Evolutionary conservation across 148 eudicot species (phyloP), one percentile per base, ranked within the genome.

Genomic region (Fagopyrum homotropicum): DNA sequence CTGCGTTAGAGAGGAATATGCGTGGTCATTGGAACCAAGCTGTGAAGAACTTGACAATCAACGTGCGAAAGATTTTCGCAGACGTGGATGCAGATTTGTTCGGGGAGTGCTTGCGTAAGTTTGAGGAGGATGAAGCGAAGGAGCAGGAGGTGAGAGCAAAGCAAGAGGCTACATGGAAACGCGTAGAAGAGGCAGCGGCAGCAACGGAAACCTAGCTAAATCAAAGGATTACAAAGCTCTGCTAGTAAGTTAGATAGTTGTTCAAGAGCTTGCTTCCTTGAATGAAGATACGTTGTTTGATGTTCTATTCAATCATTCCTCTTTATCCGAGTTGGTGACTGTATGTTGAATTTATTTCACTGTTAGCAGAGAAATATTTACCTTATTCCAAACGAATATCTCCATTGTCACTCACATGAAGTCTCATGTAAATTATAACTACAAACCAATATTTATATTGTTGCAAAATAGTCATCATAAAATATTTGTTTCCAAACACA

Each of bases 11-110:
- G 83, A 87, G 77, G 80, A 91, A 91, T 57, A 78, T 89, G 29
- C 64, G 86, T 29, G 77, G 76, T 73, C 97, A 91, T 44, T 91
- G 97, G 97, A 89, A 91, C 72, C 90, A 89, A 70, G 91, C 88
- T 5, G 91, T 91, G 46, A 93, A 89, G 55, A 82, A 93, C 76
- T 80, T 87, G 79, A 91, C 91, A 4, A 73, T 91, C 14, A 91
- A 86, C n/a, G 84, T 91, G n/a, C 90, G 90, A 49, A 91, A 88
- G 79, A 78, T 82, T 43, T 86, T 91, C 82, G 83, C 81, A 9
- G 97, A 91, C 69, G 80, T 84, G 46, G 93, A 91, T 44, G 85
- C 89, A 5, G 93, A 86, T 55, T 85, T 91, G 10, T 91, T 83
- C 71, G 81, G 86, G 68, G 91, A 88, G 80, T 91, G 97, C 81